A percentile compares a stretch with the other conserved stretches of the same genome.
phyloP scores from a whole-genome alignment of 2,329 filamentous ascomycete species.

The Cladosporium austrohemisphaericum region DNA sequence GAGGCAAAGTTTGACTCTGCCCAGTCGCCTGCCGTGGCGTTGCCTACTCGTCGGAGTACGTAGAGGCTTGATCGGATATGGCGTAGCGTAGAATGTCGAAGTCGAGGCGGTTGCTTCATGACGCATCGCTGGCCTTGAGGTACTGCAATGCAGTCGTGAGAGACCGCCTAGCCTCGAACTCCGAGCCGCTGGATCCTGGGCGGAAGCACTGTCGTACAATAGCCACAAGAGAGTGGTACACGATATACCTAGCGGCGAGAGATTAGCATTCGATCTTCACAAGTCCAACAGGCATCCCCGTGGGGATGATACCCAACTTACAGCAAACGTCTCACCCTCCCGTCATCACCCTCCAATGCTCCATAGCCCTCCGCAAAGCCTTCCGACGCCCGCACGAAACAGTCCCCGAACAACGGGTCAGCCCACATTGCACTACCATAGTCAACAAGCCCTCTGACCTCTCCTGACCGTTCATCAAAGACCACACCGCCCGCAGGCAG shows the following conservation, averaged over 20 bases:
- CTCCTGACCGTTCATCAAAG: slow-evolving; percentile 46
- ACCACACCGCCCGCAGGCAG: slow-evolving; percentile 48
- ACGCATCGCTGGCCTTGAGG: not conserved
- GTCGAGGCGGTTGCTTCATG: not conserved
- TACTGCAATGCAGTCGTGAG: slow-evolving; percentile 36
- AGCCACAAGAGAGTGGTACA: slow-evolving; percentile 41
- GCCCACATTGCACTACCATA: slow-evolving; percentile 55
- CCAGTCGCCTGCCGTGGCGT: no score
- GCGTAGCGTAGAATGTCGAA: no score
- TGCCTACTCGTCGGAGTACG: no score
- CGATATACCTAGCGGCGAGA: slow-evolving; percentile 37
- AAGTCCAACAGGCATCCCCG: not conserved
- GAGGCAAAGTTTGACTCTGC: no score
- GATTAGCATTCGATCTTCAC: not conserved
- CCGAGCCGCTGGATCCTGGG: slow-evolving; percentile 37
- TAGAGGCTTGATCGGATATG: no score
- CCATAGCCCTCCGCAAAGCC: slow-evolving; percentile 44
- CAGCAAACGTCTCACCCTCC: slow-evolving; percentile 39
- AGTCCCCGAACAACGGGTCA: slow-evolving; percentile 52
- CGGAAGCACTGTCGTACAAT: slow-evolving; percentile 46
- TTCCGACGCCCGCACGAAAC: slow-evolving; percentile 41
- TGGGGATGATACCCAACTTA: slow-evolving; percentile 35
- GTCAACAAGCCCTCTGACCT: slow-evolving; percentile 50
- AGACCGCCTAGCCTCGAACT: slow-evolving; percentile 41
- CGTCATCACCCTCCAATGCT: slow-evolving; percentile 31